Evolutionary conservation across 768 basidiomycete species (phyloP).

Genomic region (Tylopilus intermedius): DNA sequence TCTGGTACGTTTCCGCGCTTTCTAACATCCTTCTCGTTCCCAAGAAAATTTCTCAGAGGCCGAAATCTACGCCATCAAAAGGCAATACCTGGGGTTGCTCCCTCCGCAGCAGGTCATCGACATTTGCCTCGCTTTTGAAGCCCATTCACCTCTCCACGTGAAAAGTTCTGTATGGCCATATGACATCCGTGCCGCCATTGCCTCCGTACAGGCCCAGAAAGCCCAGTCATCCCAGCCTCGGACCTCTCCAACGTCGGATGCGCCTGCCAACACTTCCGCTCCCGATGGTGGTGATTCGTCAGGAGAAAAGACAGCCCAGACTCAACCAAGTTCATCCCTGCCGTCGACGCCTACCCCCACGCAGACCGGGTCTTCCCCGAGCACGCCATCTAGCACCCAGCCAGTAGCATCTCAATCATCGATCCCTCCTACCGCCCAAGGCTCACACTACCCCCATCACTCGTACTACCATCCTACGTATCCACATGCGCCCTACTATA

Average conservation of each 20-base stretch:
- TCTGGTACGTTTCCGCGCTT: conserved; percentile 27
- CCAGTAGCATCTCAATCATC: conserved; percentile 19
- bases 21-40: conserved; percentile 12
- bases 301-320: conserved; percentile 10
- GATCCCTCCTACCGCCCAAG: conserved; percentile 18
- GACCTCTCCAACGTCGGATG: conserved; percentile 10
- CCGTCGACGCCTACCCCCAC: conserved; percentile 22
- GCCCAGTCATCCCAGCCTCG: conserved; percentile 21
- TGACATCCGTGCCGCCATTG: conserved; percentile 63
- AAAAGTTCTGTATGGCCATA: conserved; percentile 69
- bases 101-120: conserved; percentile 71
- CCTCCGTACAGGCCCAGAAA: conserved; percentile 37
- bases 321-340: conserved; percentile 18
- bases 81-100: conserved; percentile 64
- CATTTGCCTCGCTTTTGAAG: conserved; percentile 68
- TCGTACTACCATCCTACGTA: conserved; percentile 57
- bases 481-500: conserved; percentile 65
- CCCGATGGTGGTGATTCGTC: conserved; percentile 13
- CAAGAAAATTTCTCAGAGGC: conserved; percentile 33
- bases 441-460: conserved; percentile 46
- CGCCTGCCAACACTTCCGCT: conserved; percentile 10
- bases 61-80: conserved; percentile 57
- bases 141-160: conserved; percentile 60
- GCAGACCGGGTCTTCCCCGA: conserved; percentile 19
- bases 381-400: conserved; percentile 17